Percentiles rank a stretch among this genome's conserved stretches.
phyloP scores from a whole-genome alignment of 768 basidiomycete genomes.

The Omphalotus guepiniiformis region DNA sequence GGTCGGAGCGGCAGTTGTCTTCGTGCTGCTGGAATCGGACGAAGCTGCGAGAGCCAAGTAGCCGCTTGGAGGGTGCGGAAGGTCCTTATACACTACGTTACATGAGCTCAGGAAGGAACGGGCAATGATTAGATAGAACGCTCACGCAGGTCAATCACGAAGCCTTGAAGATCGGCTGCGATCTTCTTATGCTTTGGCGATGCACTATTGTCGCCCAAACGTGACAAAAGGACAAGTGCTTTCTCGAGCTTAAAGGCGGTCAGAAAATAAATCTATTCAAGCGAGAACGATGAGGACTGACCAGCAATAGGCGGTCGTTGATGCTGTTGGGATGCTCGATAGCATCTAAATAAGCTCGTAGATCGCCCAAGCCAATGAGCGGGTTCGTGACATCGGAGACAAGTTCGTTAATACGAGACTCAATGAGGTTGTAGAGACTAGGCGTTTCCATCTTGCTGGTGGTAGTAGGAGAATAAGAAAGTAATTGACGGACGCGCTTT shows the following conservation, averaged over 20 bases:
- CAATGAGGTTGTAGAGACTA: too few relatives aligned
- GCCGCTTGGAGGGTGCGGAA: constrained; percentile 66
- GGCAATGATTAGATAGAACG: constrained; percentile 13
- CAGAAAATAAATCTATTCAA: constrained; percentile 4
- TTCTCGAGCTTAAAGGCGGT: constrained; percentile 71
- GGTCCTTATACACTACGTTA: constrained; percentile 68
- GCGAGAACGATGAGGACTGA: constrained; percentile 12
- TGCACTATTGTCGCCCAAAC: constrained; percentile 29
- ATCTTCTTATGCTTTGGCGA: constrained; percentile 21
- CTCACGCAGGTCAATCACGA: constrained; percentile 55
- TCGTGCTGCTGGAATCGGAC: constrained; percentile 6
- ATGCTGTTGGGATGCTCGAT: constrained; percentile 37
- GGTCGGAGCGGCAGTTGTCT: constrained; percentile 9
- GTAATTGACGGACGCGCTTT: too few relatives aligned
- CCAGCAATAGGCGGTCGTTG: constrained; percentile 62
- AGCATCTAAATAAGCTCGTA: constrained; percentile 41
- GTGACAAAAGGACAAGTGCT: constrained; percentile 55
- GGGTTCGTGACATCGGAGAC: too few relatives aligned
- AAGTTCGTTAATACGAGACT: too few relatives aligned
- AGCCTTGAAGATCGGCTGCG: constrained; percentile 40
- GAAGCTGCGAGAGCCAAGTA: constrained; percentile 37
- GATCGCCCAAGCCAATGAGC: too few relatives aligned
- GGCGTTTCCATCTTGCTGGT: too few relatives aligned
- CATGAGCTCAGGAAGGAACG: constrained; percentile 13
- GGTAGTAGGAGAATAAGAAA: too few relatives aligned